Base-by-base conservation (phyloP, 1,284 basidiomycete genomes). In the Malassezia dermatis region DNA sequence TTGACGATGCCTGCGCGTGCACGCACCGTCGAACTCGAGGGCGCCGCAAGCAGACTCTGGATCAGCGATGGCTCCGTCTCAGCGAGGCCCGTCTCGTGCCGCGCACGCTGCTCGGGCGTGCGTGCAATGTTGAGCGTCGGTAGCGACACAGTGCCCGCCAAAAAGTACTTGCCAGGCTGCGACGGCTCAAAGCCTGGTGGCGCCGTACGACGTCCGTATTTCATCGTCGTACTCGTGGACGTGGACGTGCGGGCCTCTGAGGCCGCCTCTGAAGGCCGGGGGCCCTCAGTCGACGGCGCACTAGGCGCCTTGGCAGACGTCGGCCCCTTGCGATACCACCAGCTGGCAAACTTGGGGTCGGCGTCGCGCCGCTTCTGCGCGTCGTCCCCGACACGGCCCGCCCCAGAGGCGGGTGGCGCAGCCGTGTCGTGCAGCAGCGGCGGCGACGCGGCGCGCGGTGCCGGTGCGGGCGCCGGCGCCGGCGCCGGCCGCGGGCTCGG, bases 101-200 rank as follows among this genome's bases (percentile, higher is more conserved):
- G 51, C 27, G 39, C 42, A 24, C 62, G 61, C 41, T 64, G 62
- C 26, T 56, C 56, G 21, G 43, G 30, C 21, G 61, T 61, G 27
- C 62, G 54, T 5, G 62, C 62, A 15, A 63, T 45, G 41, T 54
- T 56, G 12, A 64, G 49, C 13, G 59, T 61, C 21, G 62, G 62
- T 17, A 64, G 52, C 27, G 50, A 45, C 23, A 48, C 53, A 15
- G 54, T 54, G 34, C 49, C 45, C 0, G 54, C 53, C 17, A 59
- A 28, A 32, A 42, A 39, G 49, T 59, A 57, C 50, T 57, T 57
- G 44, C 55, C 55, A n/a, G 55, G 55, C 42, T 52, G 47, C 37
- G 55, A 32, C 27, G 55, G 55, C 45, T 57, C 55, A 28, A 52
- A 51, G 43, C 43, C 44, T 4, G 54, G 54, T 23, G 48, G 54